These are phyloP conservation scores for Aspergillus jensenii DNA, from an alignment of 2,329 filamentous ascomycete species.

Conservation along the genomic window DNA sequence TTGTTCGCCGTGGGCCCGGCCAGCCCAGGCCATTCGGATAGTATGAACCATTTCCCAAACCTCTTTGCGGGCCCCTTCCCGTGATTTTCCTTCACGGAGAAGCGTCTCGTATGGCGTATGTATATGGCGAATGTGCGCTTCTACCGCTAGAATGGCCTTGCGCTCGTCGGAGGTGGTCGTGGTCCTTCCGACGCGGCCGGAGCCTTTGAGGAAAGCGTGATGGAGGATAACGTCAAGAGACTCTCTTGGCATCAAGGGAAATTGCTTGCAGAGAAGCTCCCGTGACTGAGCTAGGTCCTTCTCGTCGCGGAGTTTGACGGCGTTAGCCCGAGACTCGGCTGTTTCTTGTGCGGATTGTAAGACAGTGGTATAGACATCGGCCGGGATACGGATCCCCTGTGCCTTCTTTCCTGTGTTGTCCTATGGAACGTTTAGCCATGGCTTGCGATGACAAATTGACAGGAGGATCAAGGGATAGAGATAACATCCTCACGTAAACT, in stretches of 20 bases:
- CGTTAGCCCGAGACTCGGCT: slow-evolving; percentile 38
- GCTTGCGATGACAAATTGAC: neutral
- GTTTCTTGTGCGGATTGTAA: slow-evolving; percentile 40
- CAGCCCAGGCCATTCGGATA: slow-evolving; percentile 34
- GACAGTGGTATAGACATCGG: slow-evolving; percentile 39
- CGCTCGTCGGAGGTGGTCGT: slow-evolving; percentile 30
- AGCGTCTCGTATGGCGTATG: slow-evolving; percentile 43
- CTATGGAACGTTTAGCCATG: slow-evolving; percentile 15
- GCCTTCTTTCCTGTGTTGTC: slow-evolving; percentile 29
- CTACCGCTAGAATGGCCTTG: slow-evolving; percentile 41
- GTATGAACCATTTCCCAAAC: slow-evolving; percentile 31
- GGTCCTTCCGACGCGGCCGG: slow-evolving; percentile 41
- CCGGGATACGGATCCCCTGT: slow-evolving; percentile 47
- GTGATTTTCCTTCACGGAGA: slow-evolving; percentile 24
- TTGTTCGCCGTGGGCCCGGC: slow-evolving; percentile 3
- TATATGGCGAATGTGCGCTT: slow-evolving; percentile 45
- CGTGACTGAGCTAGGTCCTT: slow-evolving; percentile 28
- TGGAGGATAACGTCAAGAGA: slow-evolving; percentile 33
- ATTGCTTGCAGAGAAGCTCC: slow-evolving; percentile 30
- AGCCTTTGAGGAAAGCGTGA: slow-evolving; percentile 43
- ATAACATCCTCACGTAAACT: slow-evolving; percentile 34
- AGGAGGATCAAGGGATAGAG: neutral
- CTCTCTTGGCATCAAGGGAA: slow-evolving; percentile 39
- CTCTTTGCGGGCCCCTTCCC: slow-evolving; percentile 29
- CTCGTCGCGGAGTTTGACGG: slow-evolving; percentile 38